phyloP scores from a whole-genome alignment of 225 moss, liverwort and hornwort species.

The Anthoceros angustus region DNA sequence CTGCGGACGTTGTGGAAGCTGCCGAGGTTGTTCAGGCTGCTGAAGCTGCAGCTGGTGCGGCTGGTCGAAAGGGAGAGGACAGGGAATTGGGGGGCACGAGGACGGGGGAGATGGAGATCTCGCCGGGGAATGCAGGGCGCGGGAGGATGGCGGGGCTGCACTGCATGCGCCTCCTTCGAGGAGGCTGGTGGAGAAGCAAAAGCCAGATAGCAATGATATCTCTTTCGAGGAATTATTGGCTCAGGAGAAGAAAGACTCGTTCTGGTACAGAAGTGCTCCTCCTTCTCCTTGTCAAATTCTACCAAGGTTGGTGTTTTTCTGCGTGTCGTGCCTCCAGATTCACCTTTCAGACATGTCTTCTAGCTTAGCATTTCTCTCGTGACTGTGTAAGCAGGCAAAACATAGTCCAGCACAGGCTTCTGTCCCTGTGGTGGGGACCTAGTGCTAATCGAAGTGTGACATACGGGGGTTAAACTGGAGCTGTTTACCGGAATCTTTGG shows the following conservation, averaged over 20 bases:
- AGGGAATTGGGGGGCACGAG: too few relatives aligned
- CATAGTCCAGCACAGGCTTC: not conserved
- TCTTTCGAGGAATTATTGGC: constrained; percentile 89
- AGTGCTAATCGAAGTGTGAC: not conserved
- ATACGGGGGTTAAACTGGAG: not conserved
- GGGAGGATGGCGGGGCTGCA: too few relatives aligned
- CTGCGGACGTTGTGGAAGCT: too few relatives aligned
- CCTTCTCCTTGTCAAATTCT: not conserved
- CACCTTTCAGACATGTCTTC: not conserved
- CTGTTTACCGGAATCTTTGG: not conserved
- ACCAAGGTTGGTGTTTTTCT: not conserved
- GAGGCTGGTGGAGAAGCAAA: constrained; percentile 82
- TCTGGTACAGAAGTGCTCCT: constrained; percentile 32
- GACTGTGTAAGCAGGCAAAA: not conserved
- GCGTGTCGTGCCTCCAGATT: too few relatives aligned
- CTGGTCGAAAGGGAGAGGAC: too few relatives aligned
- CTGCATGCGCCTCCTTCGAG: too few relatives aligned
- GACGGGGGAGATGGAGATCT: too few relatives aligned
- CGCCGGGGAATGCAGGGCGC: too few relatives aligned
- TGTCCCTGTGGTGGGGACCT: not conserved
- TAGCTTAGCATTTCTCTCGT: not conserved
- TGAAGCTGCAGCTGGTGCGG: too few relatives aligned
- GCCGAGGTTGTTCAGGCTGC: too few relatives aligned
- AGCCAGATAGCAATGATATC: constrained; percentile 56
- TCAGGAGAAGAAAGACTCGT: constrained; percentile 91